These are phyloP conservation scores for Penicillium mononematosum DNA, from an alignment of 495 filamentous ascomycete species.

Conservation along the genomic window DNA sequence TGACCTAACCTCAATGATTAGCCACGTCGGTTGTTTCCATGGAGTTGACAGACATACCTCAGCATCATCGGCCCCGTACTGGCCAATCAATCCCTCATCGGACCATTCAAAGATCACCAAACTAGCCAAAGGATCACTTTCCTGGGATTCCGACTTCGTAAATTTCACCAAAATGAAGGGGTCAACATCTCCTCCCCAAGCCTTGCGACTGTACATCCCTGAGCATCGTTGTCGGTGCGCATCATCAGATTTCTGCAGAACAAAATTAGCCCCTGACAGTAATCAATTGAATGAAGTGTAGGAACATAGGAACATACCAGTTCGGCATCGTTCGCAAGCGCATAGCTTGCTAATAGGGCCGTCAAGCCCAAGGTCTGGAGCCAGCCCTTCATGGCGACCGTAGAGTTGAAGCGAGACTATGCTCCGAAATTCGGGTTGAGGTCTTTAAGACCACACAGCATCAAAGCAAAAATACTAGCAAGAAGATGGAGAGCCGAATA, in stretches of 20 bases:
- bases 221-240: constrained; percentile 83
- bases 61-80: constrained; percentile 31
- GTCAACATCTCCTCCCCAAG: constrained; percentile 86
- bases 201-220: constrained; percentile 91
- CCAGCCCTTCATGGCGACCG: constrained; percentile 54
- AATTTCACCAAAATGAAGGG: constrained; percentile 88
- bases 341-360: constrained; percentile 51
- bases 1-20: constrained; percentile 42
- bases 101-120: constrained; percentile 93
- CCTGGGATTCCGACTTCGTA: constrained; percentile 53
- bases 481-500: constrained; percentile 7
- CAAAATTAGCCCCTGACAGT: constrained; percentile 14
- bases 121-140: constrained; percentile 73
- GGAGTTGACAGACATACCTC: constrained; percentile 28
- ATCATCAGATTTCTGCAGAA: constrained; percentile 66
- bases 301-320: constrained; percentile 49
- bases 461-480: constrained; percentile 17
- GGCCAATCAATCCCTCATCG: constrained; percentile 77
- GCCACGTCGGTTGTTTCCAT: neutral
- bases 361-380: constrained; percentile 48
- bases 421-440: constrained; percentile 28
- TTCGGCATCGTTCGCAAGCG: constrained; percentile 62
- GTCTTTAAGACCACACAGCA: constrained; percentile 16
- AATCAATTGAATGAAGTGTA: neutral
- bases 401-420: constrained; percentile 29